Conservation (phyloP, 2,329 filamentous ascomycete species). For the Trichoderma aggressivum region DNA sequence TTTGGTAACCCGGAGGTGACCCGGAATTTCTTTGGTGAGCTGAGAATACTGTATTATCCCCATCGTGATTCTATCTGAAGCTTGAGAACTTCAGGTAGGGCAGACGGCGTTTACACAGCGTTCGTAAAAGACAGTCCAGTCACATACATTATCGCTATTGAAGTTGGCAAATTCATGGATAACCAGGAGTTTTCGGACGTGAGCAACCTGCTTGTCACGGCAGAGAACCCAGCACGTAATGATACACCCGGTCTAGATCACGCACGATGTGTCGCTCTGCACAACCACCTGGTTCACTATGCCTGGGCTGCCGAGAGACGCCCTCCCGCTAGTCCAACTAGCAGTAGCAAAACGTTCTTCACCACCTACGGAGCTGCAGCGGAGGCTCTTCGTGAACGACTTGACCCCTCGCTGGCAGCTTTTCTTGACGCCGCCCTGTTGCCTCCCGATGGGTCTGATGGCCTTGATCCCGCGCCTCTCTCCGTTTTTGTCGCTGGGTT, state of each 20-base stretch:
- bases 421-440: background rate
- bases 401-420: background rate
- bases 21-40: background rate
- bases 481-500: background rate
- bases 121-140: background rate
- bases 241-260: constrained; percentile 8
- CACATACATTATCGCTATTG: background rate
- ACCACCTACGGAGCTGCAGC: background rate
- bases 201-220: background rate
- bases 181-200: background rate
- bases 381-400: background rate
- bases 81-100: background rate
- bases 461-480: background rate
- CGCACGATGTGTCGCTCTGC: constrained; percentile 30
- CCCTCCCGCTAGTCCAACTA: background rate
- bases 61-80: background rate
- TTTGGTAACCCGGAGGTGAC: background rate
- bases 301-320: constrained; percentile 27
- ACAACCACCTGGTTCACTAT: constrained; percentile 32
- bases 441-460: background rate
- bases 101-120: background rate
- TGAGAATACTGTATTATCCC: background rate
- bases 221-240: background rate
- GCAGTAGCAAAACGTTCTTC: background rate
- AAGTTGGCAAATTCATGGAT: background rate